phyloP scores from a whole-genome alignment of 345 rosid species.

The Gossypium arboreum region DNA sequence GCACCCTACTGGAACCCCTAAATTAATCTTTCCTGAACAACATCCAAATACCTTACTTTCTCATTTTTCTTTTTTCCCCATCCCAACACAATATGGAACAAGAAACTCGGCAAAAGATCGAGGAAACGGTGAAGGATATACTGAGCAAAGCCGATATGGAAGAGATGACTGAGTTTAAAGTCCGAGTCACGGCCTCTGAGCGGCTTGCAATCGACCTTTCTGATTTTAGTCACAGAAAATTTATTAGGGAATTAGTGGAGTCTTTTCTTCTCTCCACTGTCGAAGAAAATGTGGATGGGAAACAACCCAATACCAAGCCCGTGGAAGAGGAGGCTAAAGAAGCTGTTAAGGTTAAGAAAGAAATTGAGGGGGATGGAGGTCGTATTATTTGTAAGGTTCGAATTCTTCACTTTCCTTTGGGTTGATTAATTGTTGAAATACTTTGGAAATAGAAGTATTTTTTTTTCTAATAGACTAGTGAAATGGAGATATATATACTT shows the following conservation, averaged over 20 bases:
- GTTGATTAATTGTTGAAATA: neutral
- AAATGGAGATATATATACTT: too few species aligned
- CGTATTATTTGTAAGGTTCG: slow-evolving; percentile 60
- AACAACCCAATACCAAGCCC: slow-evolving; percentile 1
- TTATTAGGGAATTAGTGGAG: slow-evolving; percentile 58
- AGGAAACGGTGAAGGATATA: slow-evolving; percentile 49
- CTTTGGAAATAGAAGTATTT: neutral
- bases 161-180: slow-evolving; percentile 68
- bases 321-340: slow-evolving; percentile 18
- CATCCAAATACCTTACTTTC: neutral
- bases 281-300: slow-evolving; percentile 18
- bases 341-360: slow-evolving; percentile 16
- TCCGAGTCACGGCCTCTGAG: slow-evolving; percentile 50
- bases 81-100: slow-evolving; percentile 32
- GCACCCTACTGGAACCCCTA: neutral
- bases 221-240: slow-evolving; percentile 30
- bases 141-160: slow-evolving; percentile 56
- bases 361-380: slow-evolving; percentile 26
- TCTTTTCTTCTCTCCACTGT: slow-evolving; percentile 46
- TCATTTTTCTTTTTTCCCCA: neutral
- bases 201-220: slow-evolving; percentile 61
- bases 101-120: slow-evolving; percentile 34
- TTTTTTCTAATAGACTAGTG: neutral
- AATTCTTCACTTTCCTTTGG: neutral
- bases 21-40: neutral